Evolutionary conservation across 345 rosid species (phyloP).

Genomic region (Anastatica hierochuntica): DNA sequence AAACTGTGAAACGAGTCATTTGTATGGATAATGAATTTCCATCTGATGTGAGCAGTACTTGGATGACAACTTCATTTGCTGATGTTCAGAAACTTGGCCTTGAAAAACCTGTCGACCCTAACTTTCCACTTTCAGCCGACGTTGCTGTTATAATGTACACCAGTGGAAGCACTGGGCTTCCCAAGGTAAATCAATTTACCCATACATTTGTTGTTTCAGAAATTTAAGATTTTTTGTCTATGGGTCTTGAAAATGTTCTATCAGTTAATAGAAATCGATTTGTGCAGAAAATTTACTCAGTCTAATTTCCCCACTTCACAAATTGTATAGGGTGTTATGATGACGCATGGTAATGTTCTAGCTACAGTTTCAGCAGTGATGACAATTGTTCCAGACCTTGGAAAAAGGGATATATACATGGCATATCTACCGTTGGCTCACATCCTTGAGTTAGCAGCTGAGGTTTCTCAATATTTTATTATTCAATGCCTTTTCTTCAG

Average conservation of each 20-base stretch:
- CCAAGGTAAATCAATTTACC: constrained; percentile 47
- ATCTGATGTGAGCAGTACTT: constrained; percentile 41
- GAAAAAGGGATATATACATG: constrained; percentile 68
- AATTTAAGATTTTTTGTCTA: no score
- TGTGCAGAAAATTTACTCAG: not conserved
- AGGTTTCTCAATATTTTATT: constrained; percentile 35
- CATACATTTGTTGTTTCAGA: not conserved
- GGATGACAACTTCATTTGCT: constrained; percentile 51
- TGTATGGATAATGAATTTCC: constrained; percentile 81
- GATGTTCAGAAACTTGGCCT: constrained; percentile 66
- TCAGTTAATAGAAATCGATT: not conserved
- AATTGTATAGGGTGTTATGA: constrained; percentile 85
- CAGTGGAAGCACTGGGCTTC: constrained; percentile 98
- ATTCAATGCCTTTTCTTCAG: not conserved
- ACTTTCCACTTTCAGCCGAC: constrained; percentile 68
- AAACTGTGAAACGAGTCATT: constrained; percentile 70
- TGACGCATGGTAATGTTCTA: constrained; percentile 93
- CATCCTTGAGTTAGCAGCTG: constrained; percentile 94
- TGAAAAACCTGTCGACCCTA: constrained; percentile 60
- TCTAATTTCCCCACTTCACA: not conserved
- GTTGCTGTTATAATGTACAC: constrained; percentile 97
- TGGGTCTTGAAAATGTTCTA: no score
- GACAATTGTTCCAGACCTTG: constrained; percentile 87
- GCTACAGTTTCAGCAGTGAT: constrained; percentile 88
- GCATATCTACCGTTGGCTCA: constrained; percentile 94